Base-by-base conservation (phyloP, 2,329 filamentous ascomycete species). In the Alternaria novae-zelandiae region DNA sequence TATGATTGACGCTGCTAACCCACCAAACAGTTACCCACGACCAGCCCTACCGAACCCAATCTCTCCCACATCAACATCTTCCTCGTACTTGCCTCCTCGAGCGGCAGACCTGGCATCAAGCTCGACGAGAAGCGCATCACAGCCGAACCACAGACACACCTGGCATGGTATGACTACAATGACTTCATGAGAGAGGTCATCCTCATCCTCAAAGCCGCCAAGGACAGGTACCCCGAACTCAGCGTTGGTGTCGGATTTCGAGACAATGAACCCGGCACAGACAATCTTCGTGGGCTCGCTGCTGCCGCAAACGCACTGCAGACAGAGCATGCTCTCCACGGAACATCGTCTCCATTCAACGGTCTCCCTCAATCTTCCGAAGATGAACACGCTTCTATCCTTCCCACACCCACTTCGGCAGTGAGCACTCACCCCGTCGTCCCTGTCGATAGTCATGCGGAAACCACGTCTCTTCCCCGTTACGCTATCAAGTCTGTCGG, bases 61-160 rank as follows among this genome's bases (percentile, higher is more conserved):
- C 67, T 78, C 9, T 66, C 62, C 6, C 87, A 86, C 5, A 86
- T 86, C 43, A 86, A 85, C 32, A 87, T 87, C n/a, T 91, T 92
- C 74, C 91, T 90, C 68, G 91, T 66, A 4, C 61, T 64, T n/a
- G 43, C 64, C 3, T 51, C 60, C 10, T 54, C 45, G 4, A 30
- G 47, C n/a, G 46, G 89, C 26, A 90, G 87, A 72, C 90, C 91
- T 65, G 89, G 88, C 25, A 78, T 65, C 54, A 75, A 75, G 30
- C 68, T 79, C 25, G 60, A 61, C 23, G 67, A 73, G 41, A 71
- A 67, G 41, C 70, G 70, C 63, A 71, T 73, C 54, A 53, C 59
- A 8, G 61, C 69, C 7, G 53, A 61, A 11, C 50, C 63, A 36
- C 56, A 59, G n/a, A 58, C 58, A 13, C 63, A 68, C 20, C 46